Percentiles rank a stretch among this genome's conserved stretches.
phyloP scores from a whole-genome alignment of 2,329 filamentous ascomycete genomes.

The Sporothrix phasma region DNA sequence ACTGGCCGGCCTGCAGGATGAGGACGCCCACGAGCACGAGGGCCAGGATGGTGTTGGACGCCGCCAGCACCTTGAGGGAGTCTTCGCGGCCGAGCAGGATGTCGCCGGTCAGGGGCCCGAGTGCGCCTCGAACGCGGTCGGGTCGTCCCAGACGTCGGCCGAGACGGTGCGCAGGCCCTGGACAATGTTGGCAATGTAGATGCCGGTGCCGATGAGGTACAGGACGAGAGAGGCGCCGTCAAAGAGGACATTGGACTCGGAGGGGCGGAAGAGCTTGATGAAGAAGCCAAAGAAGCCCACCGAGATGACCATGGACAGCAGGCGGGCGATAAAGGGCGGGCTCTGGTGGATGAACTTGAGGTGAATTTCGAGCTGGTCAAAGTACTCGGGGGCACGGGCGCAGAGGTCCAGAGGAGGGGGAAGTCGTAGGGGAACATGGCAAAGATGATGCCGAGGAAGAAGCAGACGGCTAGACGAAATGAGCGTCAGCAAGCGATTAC shows the following conservation, averaged over 20 bases:
- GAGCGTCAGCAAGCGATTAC: constrained; percentile 13
- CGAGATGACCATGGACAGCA: constrained; percentile 87
- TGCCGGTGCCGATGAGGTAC: constrained; percentile 78
- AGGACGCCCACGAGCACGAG: constrained; percentile 85
- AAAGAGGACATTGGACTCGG: constrained; percentile 92
- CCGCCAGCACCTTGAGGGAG: constrained; percentile 78
- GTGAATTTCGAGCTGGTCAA: constrained; percentile 78
- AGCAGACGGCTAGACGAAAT: constrained; percentile 79
- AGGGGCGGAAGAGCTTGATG: constrained; percentile 87
- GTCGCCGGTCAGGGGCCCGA: constrained; percentile 43
- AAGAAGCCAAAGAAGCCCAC: constrained; percentile 83
- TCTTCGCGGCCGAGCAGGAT: constrained; percentile 74
- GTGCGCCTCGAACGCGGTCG: constrained; percentile 30
- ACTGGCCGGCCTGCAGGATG: constrained; percentile 90
- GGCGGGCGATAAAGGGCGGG: constrained; percentile 81
- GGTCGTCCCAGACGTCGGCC: constrained; percentile 49
- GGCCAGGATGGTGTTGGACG: constrained; percentile 92
- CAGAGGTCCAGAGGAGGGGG: constrained; percentile 71
- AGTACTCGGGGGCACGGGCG: constrained; percentile 58
- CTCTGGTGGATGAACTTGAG: constrained; percentile 84
- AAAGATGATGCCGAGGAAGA: constrained; percentile 98
- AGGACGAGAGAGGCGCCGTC: constrained; percentile 72
- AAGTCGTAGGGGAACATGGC: constrained; percentile 94
- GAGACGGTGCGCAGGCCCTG: constrained; percentile 83
- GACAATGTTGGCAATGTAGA: constrained; percentile 94